Evolutionary conservation across 805 yeast species (phyloP).

Genomic region (Candida alai): DNA sequence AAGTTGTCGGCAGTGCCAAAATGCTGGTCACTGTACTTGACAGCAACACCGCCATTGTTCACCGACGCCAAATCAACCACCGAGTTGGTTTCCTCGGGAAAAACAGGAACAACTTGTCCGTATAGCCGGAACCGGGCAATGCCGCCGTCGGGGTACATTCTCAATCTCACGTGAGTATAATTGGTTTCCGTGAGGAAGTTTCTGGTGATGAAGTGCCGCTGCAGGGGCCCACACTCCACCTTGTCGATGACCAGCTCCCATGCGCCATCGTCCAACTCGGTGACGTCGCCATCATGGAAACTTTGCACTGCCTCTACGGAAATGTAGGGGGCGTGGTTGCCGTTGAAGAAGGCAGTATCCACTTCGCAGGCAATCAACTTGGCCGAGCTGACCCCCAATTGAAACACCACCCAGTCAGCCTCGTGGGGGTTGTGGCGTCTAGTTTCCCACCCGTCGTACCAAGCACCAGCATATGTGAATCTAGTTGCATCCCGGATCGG

Average conservation of each 20-base stretch:
- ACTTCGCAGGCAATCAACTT: slow-evolving; percentile 77
- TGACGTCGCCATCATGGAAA: slow-evolving; percentile 27
- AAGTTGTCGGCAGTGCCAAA: slow-evolving; percentile 90
- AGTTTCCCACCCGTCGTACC: slow-evolving; percentile 99
- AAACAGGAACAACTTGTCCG: slow-evolving; percentile 78
- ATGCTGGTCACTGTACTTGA: slow-evolving; percentile 84
- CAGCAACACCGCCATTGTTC: slow-evolving; percentile 83
- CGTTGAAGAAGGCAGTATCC: slow-evolving; percentile 91
- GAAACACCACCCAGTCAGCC: slow-evolving; percentile 83
- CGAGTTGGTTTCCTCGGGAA: slow-evolving; percentile 43
- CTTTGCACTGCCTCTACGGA: slow-evolving; percentile 69
- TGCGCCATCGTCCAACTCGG: slow-evolving; percentile 18
- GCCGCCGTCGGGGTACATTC: slow-evolving; percentile 98
- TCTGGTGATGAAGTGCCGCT: slow-evolving; percentile 77
- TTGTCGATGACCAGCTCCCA: slow-evolving; percentile 76
- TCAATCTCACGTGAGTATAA: slow-evolving; percentile 77
- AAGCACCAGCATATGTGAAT: slow-evolving; percentile 84
- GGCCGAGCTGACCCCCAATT: slow-evolving; percentile 82
- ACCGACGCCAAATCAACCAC: slow-evolving; percentile 77
- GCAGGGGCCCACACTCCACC: slow-evolving; percentile 84
- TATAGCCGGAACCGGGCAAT: slow-evolving; percentile 90
- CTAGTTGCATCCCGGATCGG: slow-evolving; percentile 80
- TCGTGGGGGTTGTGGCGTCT: slow-evolving; percentile 84
- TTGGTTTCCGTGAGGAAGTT: slow-evolving; percentile 51
- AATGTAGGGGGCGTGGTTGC: slow-evolving; percentile 90